Percentiles rank a stretch among this genome's conserved stretches.
Conservation (phyloP, 495 filamentous ascomycete species). For the Penicillium ucsense region DNA sequence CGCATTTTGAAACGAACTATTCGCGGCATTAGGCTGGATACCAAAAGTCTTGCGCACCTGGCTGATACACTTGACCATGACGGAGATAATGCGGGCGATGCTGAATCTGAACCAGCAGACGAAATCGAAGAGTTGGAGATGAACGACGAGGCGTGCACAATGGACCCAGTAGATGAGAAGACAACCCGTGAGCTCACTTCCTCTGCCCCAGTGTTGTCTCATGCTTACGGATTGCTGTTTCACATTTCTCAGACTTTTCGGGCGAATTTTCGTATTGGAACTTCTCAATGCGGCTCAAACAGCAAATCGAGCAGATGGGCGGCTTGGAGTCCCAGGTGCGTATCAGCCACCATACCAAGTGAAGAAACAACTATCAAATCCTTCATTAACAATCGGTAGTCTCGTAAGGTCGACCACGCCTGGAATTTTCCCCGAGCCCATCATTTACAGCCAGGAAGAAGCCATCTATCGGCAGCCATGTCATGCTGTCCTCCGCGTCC, state of each 20-base stretch:
- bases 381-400: no score
- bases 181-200: conserved; percentile 16
- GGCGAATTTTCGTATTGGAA: conserved; percentile 35
- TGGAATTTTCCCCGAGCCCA: background rate
- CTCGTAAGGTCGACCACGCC: background rate
- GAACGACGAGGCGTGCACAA: conserved; percentile 20
- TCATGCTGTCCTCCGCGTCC: conserved; percentile 26
- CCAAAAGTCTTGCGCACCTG: conserved; percentile 10
- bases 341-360: background rate
- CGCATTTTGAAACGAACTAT: conserved; percentile 14
- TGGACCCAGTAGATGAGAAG: conserved; percentile 19
- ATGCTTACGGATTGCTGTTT: background rate
- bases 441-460: background rate
- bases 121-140: conserved; percentile 12
- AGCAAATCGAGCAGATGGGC: conserved; percentile 20
- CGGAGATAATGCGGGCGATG: background rate
- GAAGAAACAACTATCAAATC: no score
- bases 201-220: background rate
- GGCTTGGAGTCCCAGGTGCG: conserved; percentile 10
- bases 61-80: conserved; percentile 8
- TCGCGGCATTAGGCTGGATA: conserved; percentile 14
- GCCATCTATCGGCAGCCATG: conserved; percentile 16
- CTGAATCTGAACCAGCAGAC: conserved; percentile 3
- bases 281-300: conserved; percentile 28
- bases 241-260: conserved; percentile 21